Conservation (phyloP, 768 basidiomycete species). For the Collybia nuda region DNA sequence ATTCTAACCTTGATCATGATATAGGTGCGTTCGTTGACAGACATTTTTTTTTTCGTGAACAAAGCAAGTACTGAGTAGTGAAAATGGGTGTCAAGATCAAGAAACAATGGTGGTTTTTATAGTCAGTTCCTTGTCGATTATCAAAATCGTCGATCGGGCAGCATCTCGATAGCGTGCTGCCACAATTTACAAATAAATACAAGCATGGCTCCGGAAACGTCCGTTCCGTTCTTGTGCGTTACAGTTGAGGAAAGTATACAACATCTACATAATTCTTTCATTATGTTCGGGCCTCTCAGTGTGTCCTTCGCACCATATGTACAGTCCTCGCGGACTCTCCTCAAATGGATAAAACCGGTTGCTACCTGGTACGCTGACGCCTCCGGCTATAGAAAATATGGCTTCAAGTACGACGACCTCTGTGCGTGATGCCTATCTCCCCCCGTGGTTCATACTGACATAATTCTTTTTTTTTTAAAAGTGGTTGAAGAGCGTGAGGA, state of each 20-base stretch:
- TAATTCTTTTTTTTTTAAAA: slow-evolving; percentile 25
- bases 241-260: slow-evolving; percentile 6
- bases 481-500: slow-evolving; percentile 77
- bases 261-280: slow-evolving; percentile 17
- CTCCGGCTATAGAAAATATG: slow-evolving; percentile 82
- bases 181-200: slow-evolving; percentile 38
- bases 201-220: slow-evolving; percentile 43
- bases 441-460: slow-evolving; percentile 8
- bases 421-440: slow-evolving; percentile 48
- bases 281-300: slow-evolving; percentile 64
- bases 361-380: slow-evolving; percentile 82
- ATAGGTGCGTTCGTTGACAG: slow-evolving; percentile 86
- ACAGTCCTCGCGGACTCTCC: slow-evolving; percentile 65
- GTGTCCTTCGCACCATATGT: slow-evolving; percentile 77
- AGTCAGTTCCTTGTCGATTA: slow-evolving; percentile 13
- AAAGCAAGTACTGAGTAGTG: slow-evolving; percentile 19
- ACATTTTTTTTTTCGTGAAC: slow-evolving; percentile 41
- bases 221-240: slow-evolving; percentile 23
- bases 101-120: slow-evolving; percentile 10
- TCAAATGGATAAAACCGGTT: slow-evolving; percentile 69
- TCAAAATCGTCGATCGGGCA: slow-evolving; percentile 29
- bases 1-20: slow-evolving; percentile 95
- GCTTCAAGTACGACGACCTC: slow-evolving; percentile 94
- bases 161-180: slow-evolving; percentile 28
- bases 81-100: slow-evolving; percentile 19